These are phyloP conservation scores for Rhodotorula sp. DNA, from an alignment of 1,284 basidiomycete genomes.

Conservation along the genomic window DNA sequence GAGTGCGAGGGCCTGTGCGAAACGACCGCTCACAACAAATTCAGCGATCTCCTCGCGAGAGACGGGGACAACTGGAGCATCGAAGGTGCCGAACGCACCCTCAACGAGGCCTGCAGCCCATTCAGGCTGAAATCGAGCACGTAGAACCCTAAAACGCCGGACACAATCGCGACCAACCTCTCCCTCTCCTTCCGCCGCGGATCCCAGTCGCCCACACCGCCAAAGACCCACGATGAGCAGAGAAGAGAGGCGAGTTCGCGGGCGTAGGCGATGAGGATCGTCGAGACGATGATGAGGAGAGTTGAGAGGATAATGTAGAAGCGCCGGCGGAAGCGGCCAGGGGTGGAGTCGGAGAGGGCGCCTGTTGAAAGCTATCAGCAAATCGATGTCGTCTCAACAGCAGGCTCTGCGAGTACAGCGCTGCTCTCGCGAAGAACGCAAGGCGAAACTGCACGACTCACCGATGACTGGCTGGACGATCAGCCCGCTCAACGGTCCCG, in stretches of 20 bases:
- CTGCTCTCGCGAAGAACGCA: background rate
- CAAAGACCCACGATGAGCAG: conserved; percentile 59
- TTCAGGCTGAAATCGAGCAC: conserved; percentile 93
- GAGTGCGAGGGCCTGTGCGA: conserved; percentile 61
- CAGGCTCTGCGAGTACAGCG: background rate
- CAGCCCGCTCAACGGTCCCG: conserved; percentile 86
- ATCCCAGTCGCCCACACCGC: conserved; percentile 84
- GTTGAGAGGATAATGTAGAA: conserved; percentile 29
- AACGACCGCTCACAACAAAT: background rate
- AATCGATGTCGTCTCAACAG: background rate
- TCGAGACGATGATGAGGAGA: conserved; percentile 55
- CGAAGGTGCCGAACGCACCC: conserved; percentile 9
- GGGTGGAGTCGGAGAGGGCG: conserved; percentile 33
- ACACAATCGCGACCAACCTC: conserved; percentile 67
- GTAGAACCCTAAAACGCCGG: conserved; percentile 91
- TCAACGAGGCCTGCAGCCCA: conserved; percentile 45
- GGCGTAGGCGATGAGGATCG: conserved; percentile 86
- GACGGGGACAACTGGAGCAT: no score
- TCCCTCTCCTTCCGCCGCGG: conserved; percentile 65
- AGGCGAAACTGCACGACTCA: conserved; percentile 51
- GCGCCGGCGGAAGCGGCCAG: conserved; percentile 24
- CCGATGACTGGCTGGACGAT: conserved; percentile 94
- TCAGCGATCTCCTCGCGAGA: background rate
- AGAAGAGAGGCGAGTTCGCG: conserved; percentile 68
- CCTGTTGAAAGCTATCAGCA: conserved; percentile 8